These are phyloP conservation scores for Solanum appendiculatum DNA, from an alignment of 257 asterid species.

Conservation along the genomic window DNA sequence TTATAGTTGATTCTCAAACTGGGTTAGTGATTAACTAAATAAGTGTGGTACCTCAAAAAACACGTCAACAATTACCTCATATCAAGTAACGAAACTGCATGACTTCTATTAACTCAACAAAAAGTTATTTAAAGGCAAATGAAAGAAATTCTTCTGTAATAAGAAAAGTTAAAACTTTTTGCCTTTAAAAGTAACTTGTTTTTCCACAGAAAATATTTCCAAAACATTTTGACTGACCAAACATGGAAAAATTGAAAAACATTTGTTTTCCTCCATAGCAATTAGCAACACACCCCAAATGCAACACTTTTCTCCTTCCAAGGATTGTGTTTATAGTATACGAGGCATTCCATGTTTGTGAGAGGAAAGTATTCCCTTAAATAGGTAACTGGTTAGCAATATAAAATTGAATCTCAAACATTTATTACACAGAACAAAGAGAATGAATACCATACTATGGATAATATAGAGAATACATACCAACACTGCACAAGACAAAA, in stretches of 20 bases:
- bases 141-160: background rate
- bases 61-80: background rate
- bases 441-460: background rate
- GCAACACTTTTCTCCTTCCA: background rate
- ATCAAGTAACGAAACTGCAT: background rate
- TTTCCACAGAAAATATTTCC: background rate
- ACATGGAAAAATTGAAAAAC: background rate
- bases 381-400: background rate
- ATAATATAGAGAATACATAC: constrained; percentile 26
- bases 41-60: background rate
- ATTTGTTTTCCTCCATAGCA: background rate
- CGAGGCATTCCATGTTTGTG: background rate
- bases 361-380: background rate
- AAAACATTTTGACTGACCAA: background rate
- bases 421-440: background rate
- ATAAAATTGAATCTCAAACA: background rate
- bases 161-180: too few relatives aligned
- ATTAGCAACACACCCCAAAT: background rate
- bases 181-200: background rate
- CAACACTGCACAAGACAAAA: constrained; percentile 53
- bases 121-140: background rate
- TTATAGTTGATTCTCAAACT: background rate
- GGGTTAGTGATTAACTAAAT: background rate
- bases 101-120: background rate
- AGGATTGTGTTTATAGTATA: background rate